Conservation (phyloP, 2,329 filamentous ascomycete genomes). For the Aspergillus vadensis region DNA sequence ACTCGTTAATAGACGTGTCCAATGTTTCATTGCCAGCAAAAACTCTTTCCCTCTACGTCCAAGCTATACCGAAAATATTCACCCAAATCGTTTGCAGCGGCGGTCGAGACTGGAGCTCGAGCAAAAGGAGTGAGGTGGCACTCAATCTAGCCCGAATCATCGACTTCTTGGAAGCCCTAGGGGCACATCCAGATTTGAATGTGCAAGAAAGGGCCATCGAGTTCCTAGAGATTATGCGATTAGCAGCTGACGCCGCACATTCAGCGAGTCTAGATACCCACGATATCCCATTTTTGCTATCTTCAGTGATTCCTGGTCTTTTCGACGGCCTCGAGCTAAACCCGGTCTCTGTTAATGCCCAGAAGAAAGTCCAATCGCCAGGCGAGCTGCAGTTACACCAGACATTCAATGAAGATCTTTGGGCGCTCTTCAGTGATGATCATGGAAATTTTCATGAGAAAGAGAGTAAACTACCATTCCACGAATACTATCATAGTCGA, state of each 20-base stretch:
- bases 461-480: conserved; percentile 47
- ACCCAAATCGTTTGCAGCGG: conserved; percentile 66
- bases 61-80: conserved; percentile 85
- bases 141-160: conserved; percentile 80
- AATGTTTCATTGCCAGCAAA: conserved; percentile 61
- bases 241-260: conserved; percentile 74
- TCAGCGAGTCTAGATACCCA: conserved; percentile 30
- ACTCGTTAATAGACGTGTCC: conserved; percentile 69
- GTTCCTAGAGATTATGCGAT: conserved; percentile 83
- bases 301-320: conserved; percentile 84
- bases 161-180: conserved; percentile 76
- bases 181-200: conserved; percentile 81
- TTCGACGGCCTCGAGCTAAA: conserved; percentile 88
- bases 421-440: conserved; percentile 62
- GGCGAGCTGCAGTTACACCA: conserved; percentile 75
- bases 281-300: conserved; percentile 80
- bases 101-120: conserved; percentile 67
- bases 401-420: conserved; percentile 76
- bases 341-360: conserved; percentile 79
- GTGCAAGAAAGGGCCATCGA: conserved; percentile 94
- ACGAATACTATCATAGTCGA: conserved; percentile 44
- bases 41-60: conserved; percentile 76
- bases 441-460: conserved; percentile 51
- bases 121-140: conserved; percentile 72
- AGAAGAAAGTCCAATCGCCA: conserved; percentile 81